These are phyloP conservation scores for Quercus tomentella DNA, from an alignment of 331 rosid genomes.

Conservation along the genomic window DNA sequence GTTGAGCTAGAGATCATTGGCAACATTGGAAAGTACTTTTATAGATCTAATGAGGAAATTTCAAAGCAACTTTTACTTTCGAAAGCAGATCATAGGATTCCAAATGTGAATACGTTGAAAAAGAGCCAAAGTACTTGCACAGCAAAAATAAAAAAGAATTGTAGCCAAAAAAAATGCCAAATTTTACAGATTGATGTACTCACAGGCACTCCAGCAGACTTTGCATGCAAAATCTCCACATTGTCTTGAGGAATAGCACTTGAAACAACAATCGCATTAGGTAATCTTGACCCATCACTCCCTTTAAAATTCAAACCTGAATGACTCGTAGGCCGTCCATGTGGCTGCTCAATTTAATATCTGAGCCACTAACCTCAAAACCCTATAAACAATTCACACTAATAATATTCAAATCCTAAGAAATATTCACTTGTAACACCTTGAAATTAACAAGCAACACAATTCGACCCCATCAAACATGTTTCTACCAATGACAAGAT, in stretches of 20 bases:
- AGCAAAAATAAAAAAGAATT: neutral
- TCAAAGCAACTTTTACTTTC: neutral
- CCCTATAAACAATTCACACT: slow-evolving; percentile 9
- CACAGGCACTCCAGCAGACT: slow-evolving; percentile 27
- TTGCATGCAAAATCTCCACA: slow-evolving; percentile 22
- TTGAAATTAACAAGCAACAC: neutral
- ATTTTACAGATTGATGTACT: neutral
- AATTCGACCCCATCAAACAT: neutral
- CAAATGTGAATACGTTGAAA: neutral
- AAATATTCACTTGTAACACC: neutral
- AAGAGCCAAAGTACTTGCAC: neutral
- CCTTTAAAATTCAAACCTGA: slow-evolving; percentile 11
- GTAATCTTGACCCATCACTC: neutral
- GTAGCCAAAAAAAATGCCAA: neutral
- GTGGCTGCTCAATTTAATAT: slow-evolving; percentile 22
- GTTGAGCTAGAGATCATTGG: no score
- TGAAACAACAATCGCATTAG: slow-evolving; percentile 15
- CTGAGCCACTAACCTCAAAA: slow-evolving; percentile 32
- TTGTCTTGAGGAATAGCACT: slow-evolving; percentile 30
- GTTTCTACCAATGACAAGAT: neutral
- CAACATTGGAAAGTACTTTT: no score
- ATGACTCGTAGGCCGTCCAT: slow-evolving; percentile 16
- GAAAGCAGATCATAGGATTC: neutral
- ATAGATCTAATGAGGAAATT: no score
- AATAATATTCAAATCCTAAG: neutral